These are phyloP conservation scores for Rugonectria rugulosa DNA, from an alignment of 2,329 filamentous ascomycete species.

Conservation along the genomic window DNA sequence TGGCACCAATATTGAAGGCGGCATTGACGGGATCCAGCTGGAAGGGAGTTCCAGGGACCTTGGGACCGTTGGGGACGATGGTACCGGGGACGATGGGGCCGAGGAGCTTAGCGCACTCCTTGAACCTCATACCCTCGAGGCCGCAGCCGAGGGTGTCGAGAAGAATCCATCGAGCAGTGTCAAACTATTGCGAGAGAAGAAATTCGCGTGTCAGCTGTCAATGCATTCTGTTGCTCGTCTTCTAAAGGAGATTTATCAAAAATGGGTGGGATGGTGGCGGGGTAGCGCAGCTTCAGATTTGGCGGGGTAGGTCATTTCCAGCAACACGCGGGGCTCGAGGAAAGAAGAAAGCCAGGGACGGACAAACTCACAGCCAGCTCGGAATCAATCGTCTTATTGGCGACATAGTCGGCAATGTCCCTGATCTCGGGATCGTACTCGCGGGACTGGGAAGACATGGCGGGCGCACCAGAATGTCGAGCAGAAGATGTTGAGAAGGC, in stretches of 20 bases:
- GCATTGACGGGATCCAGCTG: slow-evolving; percentile 94
- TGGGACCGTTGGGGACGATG: slow-evolving; percentile 88
- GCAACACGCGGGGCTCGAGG: neutral
- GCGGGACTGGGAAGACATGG: slow-evolving; percentile 59
- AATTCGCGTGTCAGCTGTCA: slow-evolving; percentile 14
- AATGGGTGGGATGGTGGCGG: slow-evolving; percentile 11
- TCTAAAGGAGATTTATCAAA: too few relatives aligned
- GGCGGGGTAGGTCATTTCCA: slow-evolving; percentile 8
- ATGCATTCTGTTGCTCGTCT: neutral
- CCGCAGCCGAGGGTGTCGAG: slow-evolving; percentile 97
- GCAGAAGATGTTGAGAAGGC: slow-evolving; percentile 60
- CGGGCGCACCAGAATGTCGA: slow-evolving; percentile 57
- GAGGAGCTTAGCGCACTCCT: slow-evolving; percentile 93
- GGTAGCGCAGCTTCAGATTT: slow-evolving; percentile 16
- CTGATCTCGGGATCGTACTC: slow-evolving; percentile 91
- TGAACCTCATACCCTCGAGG: slow-evolving; percentile 93
- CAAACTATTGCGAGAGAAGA: slow-evolving; percentile 66
- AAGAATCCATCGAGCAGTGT: slow-evolving; percentile 96
- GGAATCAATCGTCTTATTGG: slow-evolving; percentile 89
- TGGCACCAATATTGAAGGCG: slow-evolving; percentile 98
- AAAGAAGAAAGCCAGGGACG: neutral
- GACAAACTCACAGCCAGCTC: slow-evolving; percentile 81
- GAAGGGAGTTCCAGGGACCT: slow-evolving; percentile 90
- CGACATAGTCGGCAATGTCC: slow-evolving; percentile 94
- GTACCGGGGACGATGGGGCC: slow-evolving; percentile 93